These are phyloP conservation scores for Phylloboletellus chloephorus DNA, from an alignment of 1,284 basidiomycete genomes.

Conservation along the genomic window DNA sequence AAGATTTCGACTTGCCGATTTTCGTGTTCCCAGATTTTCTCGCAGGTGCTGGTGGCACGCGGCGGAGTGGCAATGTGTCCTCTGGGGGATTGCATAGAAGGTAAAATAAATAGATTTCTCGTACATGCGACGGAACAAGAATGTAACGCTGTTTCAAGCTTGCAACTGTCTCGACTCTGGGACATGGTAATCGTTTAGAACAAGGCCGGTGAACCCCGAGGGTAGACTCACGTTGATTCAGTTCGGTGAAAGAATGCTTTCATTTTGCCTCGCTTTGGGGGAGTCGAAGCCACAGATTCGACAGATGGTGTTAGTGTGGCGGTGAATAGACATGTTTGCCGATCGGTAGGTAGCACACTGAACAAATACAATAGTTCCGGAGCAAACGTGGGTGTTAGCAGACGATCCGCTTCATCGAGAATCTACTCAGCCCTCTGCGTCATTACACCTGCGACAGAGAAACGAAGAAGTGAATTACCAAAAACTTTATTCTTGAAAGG, in stretches of 20 bases:
- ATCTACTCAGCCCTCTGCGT: slow-evolving; percentile 50
- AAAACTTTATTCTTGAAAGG: slow-evolving; percentile 77
- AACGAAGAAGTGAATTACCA: slow-evolving; percentile 50
- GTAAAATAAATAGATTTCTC: slow-evolving; percentile 90
- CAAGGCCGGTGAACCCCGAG: not conserved
- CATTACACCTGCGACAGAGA: not conserved
- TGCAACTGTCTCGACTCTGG: slow-evolving; percentile 80
- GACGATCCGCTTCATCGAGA: slow-evolving; percentile 93
- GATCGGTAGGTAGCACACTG: slow-evolving; percentile 69
- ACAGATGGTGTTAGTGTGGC: slow-evolving; percentile 91
- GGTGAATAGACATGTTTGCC: slow-evolving; percentile 96
- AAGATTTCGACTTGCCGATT: slow-evolving; percentile 34
- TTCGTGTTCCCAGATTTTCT: slow-evolving; percentile 27
- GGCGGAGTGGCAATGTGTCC: slow-evolving; percentile 63
- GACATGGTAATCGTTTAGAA: slow-evolving; percentile 11
- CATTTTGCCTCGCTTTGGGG: slow-evolving; percentile 78
- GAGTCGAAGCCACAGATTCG: slow-evolving; percentile 69
- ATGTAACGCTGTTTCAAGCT: slow-evolving; percentile 87
- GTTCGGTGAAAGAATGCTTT: slow-evolving; percentile 87
- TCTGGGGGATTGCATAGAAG: slow-evolving; percentile 86
- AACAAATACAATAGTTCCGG: slow-evolving; percentile 83
- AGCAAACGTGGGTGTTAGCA: slow-evolving; percentile 88
- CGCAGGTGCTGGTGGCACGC: slow-evolving; percentile 48
- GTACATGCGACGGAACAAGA: slow-evolving; percentile 91
- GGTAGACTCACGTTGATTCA: slow-evolving; percentile 57